These are phyloP conservation scores for Aurinia saxatilis DNA, from an alignment of 345 rosid genomes.

Conservation along the genomic window DNA sequence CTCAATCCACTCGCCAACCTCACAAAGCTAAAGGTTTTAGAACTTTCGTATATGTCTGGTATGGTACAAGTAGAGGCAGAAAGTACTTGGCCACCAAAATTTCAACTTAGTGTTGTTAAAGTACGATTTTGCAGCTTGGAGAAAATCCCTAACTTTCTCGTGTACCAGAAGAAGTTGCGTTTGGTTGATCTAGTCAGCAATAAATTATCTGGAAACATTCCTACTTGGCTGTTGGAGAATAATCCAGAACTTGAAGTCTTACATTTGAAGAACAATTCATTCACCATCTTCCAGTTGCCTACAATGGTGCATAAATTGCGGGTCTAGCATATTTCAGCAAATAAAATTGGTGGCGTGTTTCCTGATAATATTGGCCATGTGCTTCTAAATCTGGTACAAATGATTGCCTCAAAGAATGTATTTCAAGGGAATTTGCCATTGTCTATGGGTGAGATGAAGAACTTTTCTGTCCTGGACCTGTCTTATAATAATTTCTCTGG, in stretches of 20 bases:
- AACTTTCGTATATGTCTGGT: background rate
- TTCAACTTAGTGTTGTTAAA: background rate
- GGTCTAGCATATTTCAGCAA: background rate
- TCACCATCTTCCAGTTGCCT: background rate
- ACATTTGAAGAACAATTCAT: background rate
- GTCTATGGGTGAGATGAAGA: constrained; percentile 13
- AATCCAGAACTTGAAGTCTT: background rate
- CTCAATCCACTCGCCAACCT: background rate
- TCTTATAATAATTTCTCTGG: constrained; percentile 10
- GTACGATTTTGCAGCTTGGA: background rate
- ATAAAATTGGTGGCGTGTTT: background rate
- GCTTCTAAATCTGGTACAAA: background rate
- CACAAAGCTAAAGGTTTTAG: constrained; percentile 5
- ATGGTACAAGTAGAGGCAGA: constrained; percentile 1
- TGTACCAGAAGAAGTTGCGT: background rate
- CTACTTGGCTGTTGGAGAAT: constrained; percentile 6
- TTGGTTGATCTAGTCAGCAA: background rate
- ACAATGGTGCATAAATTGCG: background rate
- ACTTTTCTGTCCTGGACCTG: background rate
- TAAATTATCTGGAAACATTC: background rate
- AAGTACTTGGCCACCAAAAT: background rate
- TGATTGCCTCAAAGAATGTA: background rate
- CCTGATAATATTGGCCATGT: background rate
- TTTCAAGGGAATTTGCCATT: constrained; percentile 3
- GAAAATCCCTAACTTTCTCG: background rate